Evolutionary conservation across 2,329 filamentous ascomycete species (phyloP), one percentile per base, ranked within the genome.

Genomic region (Akanthomyces muscarius): DNA sequence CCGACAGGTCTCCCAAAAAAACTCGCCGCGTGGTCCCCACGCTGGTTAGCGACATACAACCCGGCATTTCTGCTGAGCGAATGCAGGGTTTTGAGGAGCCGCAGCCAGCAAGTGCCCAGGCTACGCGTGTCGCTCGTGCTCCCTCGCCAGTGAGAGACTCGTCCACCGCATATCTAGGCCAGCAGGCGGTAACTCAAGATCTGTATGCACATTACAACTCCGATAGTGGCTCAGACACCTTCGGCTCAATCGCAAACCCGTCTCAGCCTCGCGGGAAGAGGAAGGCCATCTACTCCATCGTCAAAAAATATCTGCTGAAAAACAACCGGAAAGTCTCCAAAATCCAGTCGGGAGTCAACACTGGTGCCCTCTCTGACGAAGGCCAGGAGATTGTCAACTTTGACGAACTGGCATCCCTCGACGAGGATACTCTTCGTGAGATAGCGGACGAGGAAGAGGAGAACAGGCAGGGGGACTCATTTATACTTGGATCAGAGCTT

Each of bases 391-490:
- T 80, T 4, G 77, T 82, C 36, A 84, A 82, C 65, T 59, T 74
- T 6, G 66, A 67, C n/a, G 71, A 74, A 45, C 50, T 75, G 3
- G 71, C 73, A 5, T 69, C 69, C 3, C 62, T 69, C 4, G 87
- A 90, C 67, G 77, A 82, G 13, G 80, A 84, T 42, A 88, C 84
- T 0, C 83, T 81, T 77, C 75, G 74, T 50, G 88, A 90, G 69
- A 88, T 90, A 11, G 80, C 87, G 52, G 76, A 82, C 36, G 86
- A 88, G 64, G 74, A 76, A 47, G 74, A 77, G 59, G 76, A 78
- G 51, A 72, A 65, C 11, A 60, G 21, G 3, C 28, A 54, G n/a
- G 23, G 30, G 13, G 18, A n/a, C 13, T 38, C 55, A 8, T 50
- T 30, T 41, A 18, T 36, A 11, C 59, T 51, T 52, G 47, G 36